Base-by-base conservation (phyloP, 768 basidiomycete species). In the Mycena latifolia region DNA sequence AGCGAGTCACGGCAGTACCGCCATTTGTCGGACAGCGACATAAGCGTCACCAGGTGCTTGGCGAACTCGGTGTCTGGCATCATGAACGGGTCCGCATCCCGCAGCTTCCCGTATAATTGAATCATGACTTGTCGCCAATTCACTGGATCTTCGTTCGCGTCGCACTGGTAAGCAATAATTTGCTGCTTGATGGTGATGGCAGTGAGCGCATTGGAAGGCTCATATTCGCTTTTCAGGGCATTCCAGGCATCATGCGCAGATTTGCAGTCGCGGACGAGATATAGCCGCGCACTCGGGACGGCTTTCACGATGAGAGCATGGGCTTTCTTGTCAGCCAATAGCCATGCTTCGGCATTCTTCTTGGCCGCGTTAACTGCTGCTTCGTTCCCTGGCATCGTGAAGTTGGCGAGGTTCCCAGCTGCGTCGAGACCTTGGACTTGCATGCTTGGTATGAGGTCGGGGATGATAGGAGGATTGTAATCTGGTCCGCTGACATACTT, bases 21-120 rank as follows among this genome's bases (percentile, higher is more conserved):
- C 60, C 60, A 61, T 15, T 22, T 22, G 27, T 63, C 47, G 24
- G 55, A 7, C 51, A 2, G 56, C 6, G 63, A 35, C 67, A 68
- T 68, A 22, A 55, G 55, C 0, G 62, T 68, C 24, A 68, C 53
- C 1, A 64, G 46, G n/a, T 61, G 57, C n/a, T 64, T 68, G 25
- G 67, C 67, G 35, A 68, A 68, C 22, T 68, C 66, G 43, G 9
- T 15, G 22, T 68, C 62, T 1, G 67, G 62, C 67, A 68, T 68
- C 56, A 60, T 64, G 45, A 18, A 6, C n/a, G 61, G 67, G 48
- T 63, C 61, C 2, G 61, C 63, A 8, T 61, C 56, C 4, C 65
- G 59, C 45, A 65, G 50, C 41, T 62, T 71, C 55, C 61, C 47
- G 54, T 61, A 55, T 1, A 55, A 45, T 45, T 66, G 52, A 28